Evolutionary conservation across 2,329 filamentous ascomycete genomes (phyloP).

Genomic region (Arthrobotrys entomopaga): DNA sequence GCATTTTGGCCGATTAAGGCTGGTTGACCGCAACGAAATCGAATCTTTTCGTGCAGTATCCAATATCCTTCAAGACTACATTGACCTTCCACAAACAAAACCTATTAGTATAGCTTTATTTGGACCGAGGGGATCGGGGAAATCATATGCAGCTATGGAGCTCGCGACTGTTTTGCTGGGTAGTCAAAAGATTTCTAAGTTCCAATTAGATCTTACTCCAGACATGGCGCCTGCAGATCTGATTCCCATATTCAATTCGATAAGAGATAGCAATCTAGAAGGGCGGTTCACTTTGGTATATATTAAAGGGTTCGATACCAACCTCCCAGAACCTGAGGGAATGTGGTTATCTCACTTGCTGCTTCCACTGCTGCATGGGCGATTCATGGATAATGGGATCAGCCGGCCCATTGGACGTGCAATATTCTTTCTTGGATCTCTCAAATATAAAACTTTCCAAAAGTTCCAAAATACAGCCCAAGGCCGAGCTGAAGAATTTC

Average conservation of each 20-base stretch:
- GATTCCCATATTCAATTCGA: conserved; percentile 36
- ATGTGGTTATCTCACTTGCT: conserved; percentile 41
- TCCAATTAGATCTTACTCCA: conserved; percentile 42
- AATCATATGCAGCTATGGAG: conserved; percentile 32
- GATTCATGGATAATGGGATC: conserved; percentile 32
- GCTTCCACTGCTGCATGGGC: conserved; percentile 32
- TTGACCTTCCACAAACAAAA: conserved; percentile 39
- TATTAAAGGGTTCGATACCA: conserved; percentile 38
- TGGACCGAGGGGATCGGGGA: conserved; percentile 32
- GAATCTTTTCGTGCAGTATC: conserved; percentile 45
- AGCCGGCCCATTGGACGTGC: conserved; percentile 41
- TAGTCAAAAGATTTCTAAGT: conserved; percentile 16
- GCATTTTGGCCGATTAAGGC: conserved; percentile 32
- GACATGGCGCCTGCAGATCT: conserved; percentile 16
- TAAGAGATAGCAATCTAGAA: conserved; percentile 43
- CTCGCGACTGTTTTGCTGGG: conserved; percentile 22
- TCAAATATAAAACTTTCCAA: conserved; percentile 38
- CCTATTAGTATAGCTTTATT: conserved; percentile 42
- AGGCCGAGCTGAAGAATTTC: conserved; percentile 36
- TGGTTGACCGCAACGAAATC: conserved; percentile 44
- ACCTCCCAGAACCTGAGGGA: conserved; percentile 19
- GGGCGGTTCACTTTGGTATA: conserved; percentile 40
- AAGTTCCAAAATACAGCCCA: conserved; percentile 31
- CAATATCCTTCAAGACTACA: conserved; percentile 34
- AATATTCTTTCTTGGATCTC: conserved; percentile 40